Percentiles rank a stretch among this genome's conserved stretches.
Conservation (phyloP, 176 grass and related monocot species). For the Ensete glaucum region DNA sequence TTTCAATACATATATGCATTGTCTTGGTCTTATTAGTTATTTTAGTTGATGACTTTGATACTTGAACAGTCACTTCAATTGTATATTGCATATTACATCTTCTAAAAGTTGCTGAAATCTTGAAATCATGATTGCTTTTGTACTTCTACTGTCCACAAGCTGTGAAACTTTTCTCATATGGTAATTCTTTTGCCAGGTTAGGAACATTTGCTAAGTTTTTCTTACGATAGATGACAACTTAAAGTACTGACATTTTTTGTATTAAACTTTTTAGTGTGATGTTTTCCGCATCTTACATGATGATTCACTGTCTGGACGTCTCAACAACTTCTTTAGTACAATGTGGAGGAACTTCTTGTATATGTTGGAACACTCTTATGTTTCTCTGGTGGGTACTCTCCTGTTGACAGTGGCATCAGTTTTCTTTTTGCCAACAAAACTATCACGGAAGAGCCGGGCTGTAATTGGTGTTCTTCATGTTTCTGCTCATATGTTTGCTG, state of each 20-base stretch:
- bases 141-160: not conserved
- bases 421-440: constrained; percentile 93
- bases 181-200: not conserved
- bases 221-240: not conserved
- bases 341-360: constrained; percentile 80
- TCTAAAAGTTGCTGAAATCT: not conserved
- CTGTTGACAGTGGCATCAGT: constrained; percentile 64
- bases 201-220: not conserved
- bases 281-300: constrained; percentile 57
- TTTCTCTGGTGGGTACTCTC: constrained; percentile 61
- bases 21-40: no score
- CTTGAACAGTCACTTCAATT: not conserved
- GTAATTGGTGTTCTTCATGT: constrained; percentile 90
- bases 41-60: not conserved
- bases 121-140: not conserved
- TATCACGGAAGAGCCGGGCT: constrained; percentile 66
- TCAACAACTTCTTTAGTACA: constrained; percentile 63
- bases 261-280: constrained; percentile 57
- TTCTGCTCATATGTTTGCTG: constrained; percentile 76
- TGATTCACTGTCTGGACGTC: constrained; percentile 60
- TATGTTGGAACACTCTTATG: constrained; percentile 81
- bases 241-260: constrained; percentile 19
- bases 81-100: not conserved
- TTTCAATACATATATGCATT: no score
- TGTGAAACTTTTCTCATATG: not conserved